Evolutionary conservation across 768 basidiomycete species (phyloP).

Genomic region (Termitomyces sp.): DNA sequence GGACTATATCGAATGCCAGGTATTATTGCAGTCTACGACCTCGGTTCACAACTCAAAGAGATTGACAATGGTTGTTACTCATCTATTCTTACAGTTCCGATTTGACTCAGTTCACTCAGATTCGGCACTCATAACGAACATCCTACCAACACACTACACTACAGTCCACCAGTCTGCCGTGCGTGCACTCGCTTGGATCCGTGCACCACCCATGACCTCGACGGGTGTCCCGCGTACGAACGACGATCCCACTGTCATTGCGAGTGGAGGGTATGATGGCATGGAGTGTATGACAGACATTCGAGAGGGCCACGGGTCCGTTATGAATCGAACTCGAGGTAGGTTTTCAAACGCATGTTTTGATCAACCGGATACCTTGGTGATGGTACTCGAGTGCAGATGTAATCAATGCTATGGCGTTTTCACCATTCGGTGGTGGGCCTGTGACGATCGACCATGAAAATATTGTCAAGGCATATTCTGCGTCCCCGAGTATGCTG

Average conservation of each 20-base stretch:
- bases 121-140: slow-evolving; percentile 24
- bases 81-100: neutral
- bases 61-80: slow-evolving; percentile 24
- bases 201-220: slow-evolving; percentile 49
- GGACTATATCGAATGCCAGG: slow-evolving; percentile 51
- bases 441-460: slow-evolving; percentile 81
- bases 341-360: neutral
- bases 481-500: slow-evolving; percentile 65
- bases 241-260: slow-evolving; percentile 65
- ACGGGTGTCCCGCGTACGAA: slow-evolving; percentile 39
- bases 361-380: neutral
- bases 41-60: slow-evolving; percentile 36
- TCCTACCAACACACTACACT: slow-evolving; percentile 70
- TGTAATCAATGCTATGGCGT: slow-evolving; percentile 63
- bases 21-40: slow-evolving; percentile 51
- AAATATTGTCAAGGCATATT: slow-evolving; percentile 71
- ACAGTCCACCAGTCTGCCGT: slow-evolving; percentile 76
- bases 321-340: slow-evolving; percentile 80
- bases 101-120: slow-evolving; percentile 11
- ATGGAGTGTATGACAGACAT: slow-evolving; percentile 72
- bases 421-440: slow-evolving; percentile 62
- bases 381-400: slow-evolving; percentile 32
- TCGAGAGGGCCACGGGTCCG: slow-evolving; percentile 57
- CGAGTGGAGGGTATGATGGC: slow-evolving; percentile 80
- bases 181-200: slow-evolving; percentile 70